A percentile compares a stretch with the other conserved stretches of the same genome.
These are phyloP conservation scores for Aegilops sharonensis DNA, from an alignment of 176 grass and related monocot species.

Conservation along the genomic window DNA sequence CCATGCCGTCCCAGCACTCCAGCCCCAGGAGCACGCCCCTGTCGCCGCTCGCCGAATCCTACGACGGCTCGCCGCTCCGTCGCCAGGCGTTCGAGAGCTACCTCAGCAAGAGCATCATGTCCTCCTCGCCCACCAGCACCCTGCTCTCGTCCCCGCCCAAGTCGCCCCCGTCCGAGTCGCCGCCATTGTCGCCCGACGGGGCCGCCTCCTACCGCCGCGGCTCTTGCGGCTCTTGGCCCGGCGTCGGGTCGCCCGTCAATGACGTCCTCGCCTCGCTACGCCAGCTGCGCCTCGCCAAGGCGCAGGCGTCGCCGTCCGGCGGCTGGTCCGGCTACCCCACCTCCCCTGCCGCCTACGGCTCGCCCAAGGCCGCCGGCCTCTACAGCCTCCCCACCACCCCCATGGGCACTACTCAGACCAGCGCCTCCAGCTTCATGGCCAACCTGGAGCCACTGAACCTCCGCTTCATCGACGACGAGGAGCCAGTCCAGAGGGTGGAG, in stretches of 20 bases:
- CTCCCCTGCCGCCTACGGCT: slow-evolving; percentile 27
- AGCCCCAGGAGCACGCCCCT: slow-evolving; percentile 27
- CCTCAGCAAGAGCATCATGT: slow-evolving; percentile 45
- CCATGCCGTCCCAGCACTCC: slow-evolving; percentile 62
- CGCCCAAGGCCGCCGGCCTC: slow-evolving; percentile 37
- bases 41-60: slow-evolving; percentile 42
- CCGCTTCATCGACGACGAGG: slow-evolving; percentile 37
- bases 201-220: slow-evolving; percentile 30
- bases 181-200: slow-evolving; percentile 67
- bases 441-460: slow-evolving; percentile 38
- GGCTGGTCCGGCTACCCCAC: slow-evolving; percentile 29
- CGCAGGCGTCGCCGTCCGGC: slow-evolving; percentile 47
- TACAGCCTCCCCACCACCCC: slow-evolving; percentile 76
- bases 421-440: not conserved
- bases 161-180: slow-evolving; percentile 66
- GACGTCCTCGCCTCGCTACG: slow-evolving; percentile 63
- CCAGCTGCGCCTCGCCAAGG: slow-evolving; percentile 65
- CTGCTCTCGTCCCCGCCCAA: slow-evolving; percentile 71
- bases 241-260: slow-evolving; percentile 45
- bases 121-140: slow-evolving; percentile 71
- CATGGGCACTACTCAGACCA: not conserved
- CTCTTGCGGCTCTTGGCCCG: slow-evolving; percentile 47
- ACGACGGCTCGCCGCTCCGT: slow-evolving; percentile 75
- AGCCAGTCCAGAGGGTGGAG: slow-evolving; percentile 69
- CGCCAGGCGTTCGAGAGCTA: slow-evolving; percentile 71